Evolutionary conservation across 225 moss, liverwort and hornwort genomes (phyloP), one percentile per base, ranked within the genome.

Genomic region (Bryoerythrophyllum caledonicum): DNA sequence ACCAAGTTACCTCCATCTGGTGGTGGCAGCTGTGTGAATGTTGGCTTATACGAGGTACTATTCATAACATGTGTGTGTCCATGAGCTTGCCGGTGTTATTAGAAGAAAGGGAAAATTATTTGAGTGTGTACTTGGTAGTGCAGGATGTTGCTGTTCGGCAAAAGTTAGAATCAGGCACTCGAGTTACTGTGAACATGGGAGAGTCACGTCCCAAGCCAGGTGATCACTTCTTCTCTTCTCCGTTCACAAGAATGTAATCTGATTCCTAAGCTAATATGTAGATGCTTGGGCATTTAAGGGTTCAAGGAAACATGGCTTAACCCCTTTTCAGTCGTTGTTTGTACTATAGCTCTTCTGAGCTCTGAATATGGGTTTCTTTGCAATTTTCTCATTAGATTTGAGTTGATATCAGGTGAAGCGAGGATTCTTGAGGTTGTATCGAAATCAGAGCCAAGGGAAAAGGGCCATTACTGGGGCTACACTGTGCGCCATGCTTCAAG

Each of bases 111-210:
- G 11, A 28, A n/a, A 69, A 41, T 26, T 23, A 16, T 67, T 68
- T 20, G 51, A 75, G 57, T 41, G 57, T 41, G 53, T 44, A 58
- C 19, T 72, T 41, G 81, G 68, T 46, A 46, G 63, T 65, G 79
- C 85, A 94, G 97, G 94, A 94, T 53, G 91, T 94, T 59, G 75
- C 82, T 28, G 88, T 93, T 65, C 80, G 73, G 35, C 91, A 93
- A 72, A 86, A 79, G 46, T 58, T 94, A 53, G 82, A 86, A 49
- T 78, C 87, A 35, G 88, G 91, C 37, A 90, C 89, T 70, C 90
- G 97, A 65, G 97, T 94, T 40, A 97, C 94, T 25, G 94, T 97
- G 49, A 86, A 87, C 57, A 97, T 97, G 94, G 94, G 91, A 73
- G 82, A 87, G 48, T 79, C 75, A 67, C 89, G 85, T 70, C 81